Evolutionary conservation across 2,329 filamentous ascomycete species (phyloP).

Genomic region (Xylaria arbuscula): DNA sequence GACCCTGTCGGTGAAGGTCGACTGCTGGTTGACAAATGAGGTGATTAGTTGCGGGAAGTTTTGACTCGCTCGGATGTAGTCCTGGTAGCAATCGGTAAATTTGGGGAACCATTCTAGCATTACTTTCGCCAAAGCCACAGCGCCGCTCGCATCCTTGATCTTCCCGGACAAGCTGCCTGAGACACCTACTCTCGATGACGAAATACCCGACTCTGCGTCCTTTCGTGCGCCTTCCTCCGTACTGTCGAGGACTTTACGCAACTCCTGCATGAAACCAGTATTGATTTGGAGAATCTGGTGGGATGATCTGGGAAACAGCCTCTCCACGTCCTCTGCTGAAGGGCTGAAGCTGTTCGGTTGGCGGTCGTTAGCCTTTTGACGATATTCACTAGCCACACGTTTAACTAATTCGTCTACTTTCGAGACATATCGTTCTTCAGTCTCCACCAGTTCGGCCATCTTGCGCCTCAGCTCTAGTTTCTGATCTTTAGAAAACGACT

Average conservation of each 20-base stretch:
- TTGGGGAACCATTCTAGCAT: constrained; percentile 93
- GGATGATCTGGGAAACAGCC: constrained; percentile 83
- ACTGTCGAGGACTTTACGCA: constrained; percentile 81
- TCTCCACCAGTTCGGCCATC: constrained; percentile 89
- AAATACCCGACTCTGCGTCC: constrained; percentile 74
- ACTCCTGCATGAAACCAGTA: constrained; percentile 78
- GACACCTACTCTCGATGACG: constrained; percentile 57
- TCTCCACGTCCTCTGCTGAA: constrained; percentile 76
- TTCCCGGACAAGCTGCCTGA: constrained; percentile 58
- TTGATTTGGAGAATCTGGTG: constrained; percentile 86
- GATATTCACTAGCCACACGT: constrained; percentile 82
- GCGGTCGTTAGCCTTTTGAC: constrained; percentile 72
- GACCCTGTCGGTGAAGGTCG: constrained; percentile 83
- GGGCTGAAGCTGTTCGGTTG: constrained; percentile 74
- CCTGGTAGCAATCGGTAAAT: constrained; percentile 90
- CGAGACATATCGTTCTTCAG: constrained; percentile 91
- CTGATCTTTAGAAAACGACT: constrained; percentile 81
- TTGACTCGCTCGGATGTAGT: constrained; percentile 92
- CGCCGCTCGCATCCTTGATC: constrained; percentile 79
- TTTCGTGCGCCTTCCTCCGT: constrained; percentile 82
- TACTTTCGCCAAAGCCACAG: constrained; percentile 79
- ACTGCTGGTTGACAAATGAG: constrained; percentile 80
- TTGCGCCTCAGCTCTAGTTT: constrained; percentile 88
- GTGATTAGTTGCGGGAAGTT: constrained; percentile 86
- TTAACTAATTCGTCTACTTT: constrained; percentile 88